These are phyloP conservation scores for Phytophthora europaea DNA, from an alignment of 352 stramenopile species.

Conservation along the genomic window DNA sequence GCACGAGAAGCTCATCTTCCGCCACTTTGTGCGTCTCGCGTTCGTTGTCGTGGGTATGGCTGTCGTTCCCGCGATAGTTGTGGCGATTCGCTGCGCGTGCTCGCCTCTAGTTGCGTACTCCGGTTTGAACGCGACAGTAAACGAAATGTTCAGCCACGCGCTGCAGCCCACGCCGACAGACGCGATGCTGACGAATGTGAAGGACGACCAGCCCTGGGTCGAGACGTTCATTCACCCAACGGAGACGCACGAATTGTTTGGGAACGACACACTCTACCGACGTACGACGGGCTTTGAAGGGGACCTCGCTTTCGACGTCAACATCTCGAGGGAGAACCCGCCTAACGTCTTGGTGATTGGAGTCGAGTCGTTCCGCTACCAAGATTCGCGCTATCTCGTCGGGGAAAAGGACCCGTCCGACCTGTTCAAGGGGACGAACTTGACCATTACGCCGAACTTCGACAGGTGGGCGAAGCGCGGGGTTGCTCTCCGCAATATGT, in stretches of 20 bases:
- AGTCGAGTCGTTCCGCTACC: conserved; percentile 65
- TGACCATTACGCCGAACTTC: conserved; percentile 58
- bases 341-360: conserved; percentile 63
- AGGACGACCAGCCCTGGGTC: conserved; percentile 22
- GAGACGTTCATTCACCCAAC: conserved; percentile 33
- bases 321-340: conserved; percentile 36
- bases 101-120: conserved; percentile 31
- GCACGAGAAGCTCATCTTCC: not conserved
- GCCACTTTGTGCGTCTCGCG: not conserved
- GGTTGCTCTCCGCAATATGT: conserved; percentile 65
- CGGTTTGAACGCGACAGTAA: conserved; percentile 24
- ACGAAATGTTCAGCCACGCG: conserved; percentile 25
- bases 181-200: conserved; percentile 6
- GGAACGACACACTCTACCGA: conserved; percentile 28
- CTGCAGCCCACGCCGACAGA: conserved; percentile 22
- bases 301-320: conserved; percentile 50
- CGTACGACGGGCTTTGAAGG: conserved; percentile 54
- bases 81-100: conserved; percentile 7
- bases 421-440: conserved; percentile 37
- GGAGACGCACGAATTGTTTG: conserved; percentile 24
- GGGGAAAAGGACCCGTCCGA: conserved; percentile 50
- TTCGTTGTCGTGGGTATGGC: conserved; percentile 5
- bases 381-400: conserved; percentile 61
- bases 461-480: conserved; percentile 60
- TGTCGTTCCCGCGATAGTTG: conserved; percentile 9